Evolutionary conservation across 2,329 filamentous ascomycete genomes (phyloP), one percentile per base, ranked within the genome.

Genomic region (Aureobasidium mangrovei): DNA sequence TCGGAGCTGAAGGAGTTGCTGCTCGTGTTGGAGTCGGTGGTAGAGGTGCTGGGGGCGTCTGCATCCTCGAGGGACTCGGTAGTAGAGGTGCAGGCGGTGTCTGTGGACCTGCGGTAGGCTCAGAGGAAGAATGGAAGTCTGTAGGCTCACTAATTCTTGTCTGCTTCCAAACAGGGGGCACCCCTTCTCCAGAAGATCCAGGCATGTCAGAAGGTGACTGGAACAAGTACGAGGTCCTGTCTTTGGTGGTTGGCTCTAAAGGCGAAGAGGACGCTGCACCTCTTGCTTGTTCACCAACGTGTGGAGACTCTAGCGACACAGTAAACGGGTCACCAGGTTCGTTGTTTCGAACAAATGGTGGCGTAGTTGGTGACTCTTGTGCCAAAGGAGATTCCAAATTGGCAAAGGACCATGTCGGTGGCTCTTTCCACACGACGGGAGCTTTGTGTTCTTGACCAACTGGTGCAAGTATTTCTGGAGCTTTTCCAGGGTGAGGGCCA

Each of bases 161-260:
- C 48, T 52, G 28, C 9, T 43, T 41, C 4, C 7, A 5, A 24
- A 7, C 2, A n/a, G 2, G 31, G 4, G 26, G 29, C 10, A 10
- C 9, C 4, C 8, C 1, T 3, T 45, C 8, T 2, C 31, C 41
- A 32, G 41, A 44, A 10, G 26, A 7, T n/a, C 29, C 29, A 7
- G 18, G 18, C 26, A 57, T 54, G 32, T 60, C 60, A 27, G 74
- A 71, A 9, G 72, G 70, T 7, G 71, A 70, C 53, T 71, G 65
- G 60, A 77, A 75, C 4, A 77, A 65, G 29, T 71, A 67, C 10
- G 75, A 74, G 7, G 72, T 71, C 55, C 70, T 69, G 55, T 77
- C 70, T 58, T 74, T 74, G 31, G 70, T 67, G 7, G 69, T 71
- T 24, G 72, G 68, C 44, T 73, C 69, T 24, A 74, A 62, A 6